phyloP scores from a whole-genome alignment of 2,329 filamentous ascomycete species.

The Colletotrichum plurivorum region DNA sequence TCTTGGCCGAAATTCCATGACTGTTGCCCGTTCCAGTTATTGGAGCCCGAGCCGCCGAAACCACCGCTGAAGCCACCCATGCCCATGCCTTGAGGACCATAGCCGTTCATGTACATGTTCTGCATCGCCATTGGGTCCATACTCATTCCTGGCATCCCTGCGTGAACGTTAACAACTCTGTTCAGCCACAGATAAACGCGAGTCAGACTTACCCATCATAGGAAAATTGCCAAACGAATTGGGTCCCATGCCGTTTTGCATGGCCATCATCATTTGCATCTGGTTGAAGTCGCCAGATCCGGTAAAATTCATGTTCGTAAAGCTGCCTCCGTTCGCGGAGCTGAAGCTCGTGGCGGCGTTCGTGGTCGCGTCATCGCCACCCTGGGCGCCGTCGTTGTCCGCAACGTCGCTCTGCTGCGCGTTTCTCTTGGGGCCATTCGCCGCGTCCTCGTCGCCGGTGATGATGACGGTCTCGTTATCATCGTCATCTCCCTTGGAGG shows the following conservation, averaged over 20 bases:
- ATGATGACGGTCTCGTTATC: constrained; percentile 39
- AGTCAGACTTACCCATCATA: constrained; percentile 84
- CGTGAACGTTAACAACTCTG: constrained; percentile 46
- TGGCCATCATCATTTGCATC: constrained; percentile 86
- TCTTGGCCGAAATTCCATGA: constrained; percentile 88
- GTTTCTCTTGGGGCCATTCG: constrained; percentile 1
- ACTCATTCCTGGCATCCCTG: constrained; percentile 85
- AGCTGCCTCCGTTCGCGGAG: constrained; percentile 60
- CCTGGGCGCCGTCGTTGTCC: constrained; percentile 42
- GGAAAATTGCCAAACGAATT: constrained; percentile 72
- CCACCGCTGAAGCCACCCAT: constrained; percentile 83
- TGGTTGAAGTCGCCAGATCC: constrained; percentile 76
- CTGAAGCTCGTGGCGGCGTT: constrained; percentile 53
- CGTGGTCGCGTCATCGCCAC: constrained; percentile 39
- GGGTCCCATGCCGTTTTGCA: constrained; percentile 77
- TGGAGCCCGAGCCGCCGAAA: constrained; percentile 69
- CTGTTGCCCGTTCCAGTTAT: constrained; percentile 86
- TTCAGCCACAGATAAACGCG: constrained; percentile 4
- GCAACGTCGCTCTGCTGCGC: constrained; percentile 39
- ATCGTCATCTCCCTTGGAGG: constrained; percentile 37
- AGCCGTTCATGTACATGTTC: constrained; percentile 85
- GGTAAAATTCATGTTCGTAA: constrained; percentile 72
- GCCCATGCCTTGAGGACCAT: constrained; percentile 81
- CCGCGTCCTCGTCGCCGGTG: constrained; percentile 36
- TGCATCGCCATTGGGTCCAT: constrained; percentile 87